phyloP scores from a whole-genome alignment of 805 yeast genomes.

The Yamadazyma sp. region DNA sequence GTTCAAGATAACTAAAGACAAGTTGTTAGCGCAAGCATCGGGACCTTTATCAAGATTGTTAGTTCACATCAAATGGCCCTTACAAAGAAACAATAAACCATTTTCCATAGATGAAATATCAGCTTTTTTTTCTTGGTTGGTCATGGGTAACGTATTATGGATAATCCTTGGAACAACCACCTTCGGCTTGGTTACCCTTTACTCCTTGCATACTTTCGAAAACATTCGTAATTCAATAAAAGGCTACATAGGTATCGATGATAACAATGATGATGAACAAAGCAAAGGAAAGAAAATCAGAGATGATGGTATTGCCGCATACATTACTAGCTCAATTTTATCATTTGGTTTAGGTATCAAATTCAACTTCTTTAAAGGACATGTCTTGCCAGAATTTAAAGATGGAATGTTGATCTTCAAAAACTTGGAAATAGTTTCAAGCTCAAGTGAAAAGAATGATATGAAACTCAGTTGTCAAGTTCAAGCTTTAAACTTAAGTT shows the following conservation, averaged over 20 bases:
- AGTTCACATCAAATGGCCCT: constrained; percentile 46
- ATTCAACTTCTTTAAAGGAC: constrained; percentile 36
- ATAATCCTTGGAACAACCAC: constrained; percentile 57
- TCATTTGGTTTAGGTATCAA: constrained; percentile 38
- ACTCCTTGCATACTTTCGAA: constrained; percentile 39
- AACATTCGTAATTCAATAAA: constrained; percentile 20
- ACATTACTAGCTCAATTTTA: constrained; percentile 32
- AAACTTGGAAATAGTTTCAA: constrained; percentile 28
- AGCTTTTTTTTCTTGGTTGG: constrained; percentile 54
- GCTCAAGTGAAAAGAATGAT: constrained; percentile 12
- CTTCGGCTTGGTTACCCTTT: constrained; percentile 46
- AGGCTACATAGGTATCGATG: constrained; percentile 20
- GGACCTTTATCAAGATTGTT: constrained; percentile 28
- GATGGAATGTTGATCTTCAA: constrained; percentile 50
- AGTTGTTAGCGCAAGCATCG: constrained; percentile 28
- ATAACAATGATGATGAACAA: constrained; percentile 11
- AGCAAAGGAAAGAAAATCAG: constrained; percentile 3
- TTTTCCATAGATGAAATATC: constrained; percentile 50
- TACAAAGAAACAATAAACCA: constrained; percentile 46
- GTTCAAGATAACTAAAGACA: constrained; percentile 17
- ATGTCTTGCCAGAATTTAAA: constrained; percentile 40
- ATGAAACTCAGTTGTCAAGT: constrained; percentile 33
- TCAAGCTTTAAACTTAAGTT: constrained; percentile 41
- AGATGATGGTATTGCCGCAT: constrained; percentile 30
- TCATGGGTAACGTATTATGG: constrained; percentile 58